phyloP scores from a whole-genome alignment of 208 protist species.

The Acanthamoeba quina region DNA sequence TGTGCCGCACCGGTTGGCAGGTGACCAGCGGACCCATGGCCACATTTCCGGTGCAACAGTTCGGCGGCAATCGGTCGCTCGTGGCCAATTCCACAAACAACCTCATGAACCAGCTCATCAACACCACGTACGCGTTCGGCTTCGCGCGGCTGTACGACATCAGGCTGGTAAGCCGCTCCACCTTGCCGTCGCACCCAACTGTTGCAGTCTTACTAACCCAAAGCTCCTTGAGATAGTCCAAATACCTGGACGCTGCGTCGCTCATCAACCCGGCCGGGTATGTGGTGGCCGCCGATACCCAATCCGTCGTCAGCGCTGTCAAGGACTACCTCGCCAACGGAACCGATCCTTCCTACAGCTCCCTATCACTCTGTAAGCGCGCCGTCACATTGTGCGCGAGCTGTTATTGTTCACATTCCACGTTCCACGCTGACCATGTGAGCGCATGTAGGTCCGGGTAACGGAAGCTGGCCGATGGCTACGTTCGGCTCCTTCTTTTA shows the following conservation, averaged over 20 bases:
- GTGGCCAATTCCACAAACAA: neutral
- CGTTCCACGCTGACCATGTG: neutral
- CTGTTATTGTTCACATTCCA: too few species aligned
- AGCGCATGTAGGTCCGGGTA: neutral
- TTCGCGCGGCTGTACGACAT: neutral
- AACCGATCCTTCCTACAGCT: too few species aligned
- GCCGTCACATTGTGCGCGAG: too few species aligned
- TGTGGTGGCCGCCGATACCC: neutral
- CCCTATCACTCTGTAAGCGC: neutral
- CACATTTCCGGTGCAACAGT: neutral
- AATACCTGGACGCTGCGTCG: neutral
- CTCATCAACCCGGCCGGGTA: neutral
- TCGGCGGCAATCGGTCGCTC: neutral
- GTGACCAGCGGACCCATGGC: neutral
- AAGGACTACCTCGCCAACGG: neutral
- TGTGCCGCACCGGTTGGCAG: neutral
- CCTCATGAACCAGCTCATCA: neutral
- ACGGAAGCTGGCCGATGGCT: neutral
- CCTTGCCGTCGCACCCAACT: neutral
- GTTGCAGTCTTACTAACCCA: neutral
- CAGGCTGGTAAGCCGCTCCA: neutral
- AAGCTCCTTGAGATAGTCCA: neutral
- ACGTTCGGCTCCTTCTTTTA: conserved; percentile 43
- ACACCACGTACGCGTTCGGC: neutral
- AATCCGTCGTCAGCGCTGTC: neutral